A percentile compares a stretch with the other conserved stretches of the same genome.
Evolutionary conservation across 2,329 filamentous ascomycete species (phyloP).

Genomic region (Onygena corvina): DNA sequence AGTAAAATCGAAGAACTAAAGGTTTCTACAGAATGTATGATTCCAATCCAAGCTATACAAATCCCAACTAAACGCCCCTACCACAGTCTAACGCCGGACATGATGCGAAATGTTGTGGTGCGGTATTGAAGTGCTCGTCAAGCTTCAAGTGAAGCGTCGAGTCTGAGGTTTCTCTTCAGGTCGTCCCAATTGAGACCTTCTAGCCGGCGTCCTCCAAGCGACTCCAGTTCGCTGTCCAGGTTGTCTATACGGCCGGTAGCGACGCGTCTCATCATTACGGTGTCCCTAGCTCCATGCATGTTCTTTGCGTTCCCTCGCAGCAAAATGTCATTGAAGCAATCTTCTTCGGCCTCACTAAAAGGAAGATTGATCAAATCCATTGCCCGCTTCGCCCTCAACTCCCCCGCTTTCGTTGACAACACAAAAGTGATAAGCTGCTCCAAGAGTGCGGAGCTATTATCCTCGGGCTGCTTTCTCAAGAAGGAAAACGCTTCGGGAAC

Average conservation of each 20-base stretch:
- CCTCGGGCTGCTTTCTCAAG: constrained; percentile 51
- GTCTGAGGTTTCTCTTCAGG: constrained; percentile 28
- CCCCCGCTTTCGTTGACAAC: constrained; percentile 33
- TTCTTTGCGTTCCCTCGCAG: constrained; percentile 52
- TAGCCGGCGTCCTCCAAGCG: constrained; percentile 34
- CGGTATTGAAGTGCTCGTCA: not conserved
- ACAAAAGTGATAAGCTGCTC: constrained; percentile 52
- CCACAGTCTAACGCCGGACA: not conserved
- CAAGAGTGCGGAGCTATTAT: constrained; percentile 53
- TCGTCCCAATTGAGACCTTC: constrained; percentile 44
- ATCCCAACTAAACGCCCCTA: not conserved
- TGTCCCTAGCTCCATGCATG: constrained; percentile 56
- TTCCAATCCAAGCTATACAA: not conserved
- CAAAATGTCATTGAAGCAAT: constrained; percentile 61
- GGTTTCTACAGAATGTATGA: no score
- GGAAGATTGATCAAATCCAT: constrained; percentile 62
- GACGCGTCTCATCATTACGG: constrained; percentile 60
- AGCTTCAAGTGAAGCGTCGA: not conserved
- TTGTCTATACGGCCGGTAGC: constrained; percentile 46
- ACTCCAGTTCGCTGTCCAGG: constrained; percentile 25
- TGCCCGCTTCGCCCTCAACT: constrained; percentile 42
- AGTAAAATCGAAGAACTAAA: no score
- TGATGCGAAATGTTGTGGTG: not conserved
- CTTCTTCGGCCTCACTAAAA: constrained; percentile 57
- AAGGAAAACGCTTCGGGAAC: constrained; percentile 65